Base-by-base conservation (phyloP, 2,329 filamentous ascomycete species). In the Ascochyta pisi region DNA sequence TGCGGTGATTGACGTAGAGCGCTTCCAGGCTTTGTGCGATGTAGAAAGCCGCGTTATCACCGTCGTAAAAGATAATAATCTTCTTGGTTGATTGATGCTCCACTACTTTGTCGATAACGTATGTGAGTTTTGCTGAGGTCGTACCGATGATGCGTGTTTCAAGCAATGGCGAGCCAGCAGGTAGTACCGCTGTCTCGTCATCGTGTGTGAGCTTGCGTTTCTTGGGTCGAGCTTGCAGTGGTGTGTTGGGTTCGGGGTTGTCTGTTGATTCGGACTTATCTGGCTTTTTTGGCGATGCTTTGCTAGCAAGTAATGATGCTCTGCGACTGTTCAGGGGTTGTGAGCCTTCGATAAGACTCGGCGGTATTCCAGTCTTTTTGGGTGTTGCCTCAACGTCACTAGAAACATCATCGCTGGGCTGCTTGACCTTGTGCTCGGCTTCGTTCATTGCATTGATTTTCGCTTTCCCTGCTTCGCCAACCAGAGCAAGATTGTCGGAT, bases 61-160 rank as follows among this genome's bases (percentile, higher is more conserved):
- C 89, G 58, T 96, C 92, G 72, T 96, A 97, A 73, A 98, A 98
- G 9, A 97, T 84, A 48, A 97, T 86, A 3, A 96, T 95, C 74
- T 97, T 96, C 67, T 96, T 92, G 0, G 83, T 77, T 1, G 81
- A 75, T 49, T 95, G 86, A 58, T 93, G 81, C 48, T 83, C 79
- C 5, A 87, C 74, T 12, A 97, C 86, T 29, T 85, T 82, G 50
- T 92, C 89, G 16, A 96, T 78, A 6, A 97, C 79, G 67, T 97
- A 96, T 3, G 90, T 93, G 3, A 97, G 81, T 74, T 98, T 98
- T 0, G 90, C 87, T 0, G 93, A 97, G 0, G 87, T 86, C 0
- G 93, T 96, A 4, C 91, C 92, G n/a, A 90, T 78, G 19, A 96
- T 81, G 50, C 77, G 83, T 0, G 89, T 85, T 31, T 80, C 73